Conservation (phyloP, 2,329 filamentous ascomycete genomes). For the Sporothrix mexicana region DNA sequence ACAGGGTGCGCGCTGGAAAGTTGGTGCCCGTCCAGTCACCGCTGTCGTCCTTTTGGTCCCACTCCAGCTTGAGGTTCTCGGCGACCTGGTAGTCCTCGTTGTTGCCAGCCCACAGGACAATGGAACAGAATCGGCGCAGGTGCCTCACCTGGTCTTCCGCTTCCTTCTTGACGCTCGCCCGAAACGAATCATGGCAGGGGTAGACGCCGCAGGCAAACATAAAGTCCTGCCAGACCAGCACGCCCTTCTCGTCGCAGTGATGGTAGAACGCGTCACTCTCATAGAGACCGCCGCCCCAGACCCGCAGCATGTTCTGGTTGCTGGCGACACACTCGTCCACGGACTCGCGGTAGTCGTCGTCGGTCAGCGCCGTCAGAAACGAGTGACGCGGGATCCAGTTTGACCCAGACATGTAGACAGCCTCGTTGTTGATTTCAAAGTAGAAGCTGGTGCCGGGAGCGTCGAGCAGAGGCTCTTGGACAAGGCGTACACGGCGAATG, state of each 20-base stretch:
- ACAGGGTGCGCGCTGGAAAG: constrained; percentile 91
- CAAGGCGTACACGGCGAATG: constrained; percentile 27
- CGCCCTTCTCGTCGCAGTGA: constrained; percentile 69
- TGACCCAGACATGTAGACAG: constrained; percentile 78
- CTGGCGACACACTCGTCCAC: constrained; percentile 73
- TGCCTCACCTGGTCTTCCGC: constrained; percentile 71
- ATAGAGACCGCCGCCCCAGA: constrained; percentile 76
- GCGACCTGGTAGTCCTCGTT: constrained; percentile 94
- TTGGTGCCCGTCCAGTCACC: constrained; percentile 83
- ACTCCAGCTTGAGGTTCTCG: constrained; percentile 73
- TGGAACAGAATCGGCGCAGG: constrained; percentile 83
- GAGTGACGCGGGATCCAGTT: constrained; percentile 83
- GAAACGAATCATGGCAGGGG: constrained; percentile 59
- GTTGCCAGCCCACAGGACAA: constrained; percentile 89
- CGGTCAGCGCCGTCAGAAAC: constrained; percentile 71
- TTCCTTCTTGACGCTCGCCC: constrained; percentile 65
- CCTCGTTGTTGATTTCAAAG: constrained; percentile 42
- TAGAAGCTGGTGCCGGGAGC: constrained; percentile 32
- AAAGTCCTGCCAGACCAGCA: constrained; percentile 79
- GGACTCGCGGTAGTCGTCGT: constrained; percentile 67
- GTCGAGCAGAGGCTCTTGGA: constrained; percentile 29
- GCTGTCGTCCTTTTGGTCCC: constrained; percentile 78
- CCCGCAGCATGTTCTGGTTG: constrained; percentile 78
- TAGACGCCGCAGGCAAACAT: constrained; percentile 72
- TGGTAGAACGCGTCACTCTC: constrained; percentile 72